Percentiles rank a stretch among this genome's conserved stretches.
These are phyloP conservation scores for Hypoxylon sp. DNA, from an alignment of 2,329 filamentous ascomycete species.

Conservation along the genomic window DNA sequence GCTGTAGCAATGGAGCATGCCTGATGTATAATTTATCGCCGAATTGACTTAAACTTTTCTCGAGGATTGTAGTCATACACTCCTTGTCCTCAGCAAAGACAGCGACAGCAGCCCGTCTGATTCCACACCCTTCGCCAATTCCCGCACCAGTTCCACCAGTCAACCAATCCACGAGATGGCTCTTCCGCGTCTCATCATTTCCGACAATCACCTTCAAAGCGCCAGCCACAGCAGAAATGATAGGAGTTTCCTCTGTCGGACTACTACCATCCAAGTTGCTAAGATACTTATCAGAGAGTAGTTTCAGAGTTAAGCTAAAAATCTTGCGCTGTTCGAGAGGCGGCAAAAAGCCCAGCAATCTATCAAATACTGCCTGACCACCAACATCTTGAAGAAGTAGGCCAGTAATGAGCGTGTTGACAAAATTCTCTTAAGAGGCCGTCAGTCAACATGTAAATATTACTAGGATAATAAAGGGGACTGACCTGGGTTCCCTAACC, in stretches of 20 bases:
- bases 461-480: background rate
- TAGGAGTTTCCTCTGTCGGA: conserved; percentile 51
- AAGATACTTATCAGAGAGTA: conserved; percentile 64
- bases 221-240: conserved; percentile 71
- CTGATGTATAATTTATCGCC: conserved; percentile 89
- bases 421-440: conserved; percentile 58
- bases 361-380: conserved; percentile 50
- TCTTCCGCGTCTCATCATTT: conserved; percentile 64
- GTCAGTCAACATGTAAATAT: conserved; percentile 14
- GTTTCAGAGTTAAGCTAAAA: conserved; percentile 58
- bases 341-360: conserved; percentile 57
- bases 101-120: conserved; percentile 76
- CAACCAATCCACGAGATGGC: conserved; percentile 75
- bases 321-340: conserved; percentile 63
- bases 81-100: conserved; percentile 68
- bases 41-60: conserved; percentile 81
- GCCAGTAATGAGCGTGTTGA: conserved; percentile 52
- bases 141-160: conserved; percentile 75
- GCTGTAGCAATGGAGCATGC: conserved; percentile 86
- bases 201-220: conserved; percentile 67
- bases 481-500: conserved; percentile 80
- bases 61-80: conserved; percentile 70
- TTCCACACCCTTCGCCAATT: conserved; percentile 73
- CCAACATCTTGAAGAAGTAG: conserved; percentile 47
- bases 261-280: conserved; percentile 55